Percentiles rank a stretch among this genome's conserved stretches.
Evolutionary conservation across 805 yeast species (phyloP).

Genomic region (Osmozyma mogii): DNA sequence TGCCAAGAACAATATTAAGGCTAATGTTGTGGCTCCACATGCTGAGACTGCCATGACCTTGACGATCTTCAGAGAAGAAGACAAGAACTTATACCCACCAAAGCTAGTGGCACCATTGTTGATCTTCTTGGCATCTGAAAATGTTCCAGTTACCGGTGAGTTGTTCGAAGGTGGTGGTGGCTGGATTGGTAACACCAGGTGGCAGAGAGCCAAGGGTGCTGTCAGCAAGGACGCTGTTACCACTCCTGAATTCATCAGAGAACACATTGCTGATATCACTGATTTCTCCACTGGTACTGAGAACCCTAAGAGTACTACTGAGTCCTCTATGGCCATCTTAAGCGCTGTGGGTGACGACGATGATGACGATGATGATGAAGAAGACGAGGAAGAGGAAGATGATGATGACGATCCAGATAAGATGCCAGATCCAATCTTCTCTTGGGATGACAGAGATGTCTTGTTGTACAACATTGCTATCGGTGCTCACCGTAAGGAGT

Average conservation of each 20-base stretch:
- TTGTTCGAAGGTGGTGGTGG: constrained; percentile 93
- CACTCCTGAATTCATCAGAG: constrained; percentile 63
- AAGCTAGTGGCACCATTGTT: constrained; percentile 86
- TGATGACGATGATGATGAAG: constrained; percentile 31
- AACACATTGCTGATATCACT: constrained; percentile 56
- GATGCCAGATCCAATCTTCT: constrained; percentile 39
- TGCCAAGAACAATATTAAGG: constrained; percentile 63
- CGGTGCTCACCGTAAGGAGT: constrained; percentile 74
- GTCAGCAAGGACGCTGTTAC: constrained; percentile 47
- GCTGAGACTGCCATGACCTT: constrained; percentile 97
- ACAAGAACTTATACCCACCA: constrained; percentile 78
- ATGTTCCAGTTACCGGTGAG: constrained; percentile 67
- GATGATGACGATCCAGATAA: constrained; percentile 26
- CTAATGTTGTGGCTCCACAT: constrained; percentile 88
- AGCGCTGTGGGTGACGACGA: constrained; percentile 47
- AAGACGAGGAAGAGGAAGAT: constrained; percentile 32
- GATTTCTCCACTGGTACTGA: constrained; percentile 53
- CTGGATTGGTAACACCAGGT: constrained; percentile 91
- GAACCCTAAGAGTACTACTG: constrained; percentile 57
- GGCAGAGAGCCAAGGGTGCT: constrained; percentile 88
- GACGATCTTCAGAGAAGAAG: constrained; percentile 73
- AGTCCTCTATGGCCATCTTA: constrained; percentile 73
- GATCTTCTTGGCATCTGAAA: constrained; percentile 69
- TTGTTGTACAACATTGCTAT: constrained; percentile 83
- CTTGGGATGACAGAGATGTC: constrained; percentile 59